Percentiles rank a stretch among this genome's conserved stretches.
phyloP scores from a whole-genome alignment of 768 basidiomycete species.

The Podaxis sp. region DNA sequence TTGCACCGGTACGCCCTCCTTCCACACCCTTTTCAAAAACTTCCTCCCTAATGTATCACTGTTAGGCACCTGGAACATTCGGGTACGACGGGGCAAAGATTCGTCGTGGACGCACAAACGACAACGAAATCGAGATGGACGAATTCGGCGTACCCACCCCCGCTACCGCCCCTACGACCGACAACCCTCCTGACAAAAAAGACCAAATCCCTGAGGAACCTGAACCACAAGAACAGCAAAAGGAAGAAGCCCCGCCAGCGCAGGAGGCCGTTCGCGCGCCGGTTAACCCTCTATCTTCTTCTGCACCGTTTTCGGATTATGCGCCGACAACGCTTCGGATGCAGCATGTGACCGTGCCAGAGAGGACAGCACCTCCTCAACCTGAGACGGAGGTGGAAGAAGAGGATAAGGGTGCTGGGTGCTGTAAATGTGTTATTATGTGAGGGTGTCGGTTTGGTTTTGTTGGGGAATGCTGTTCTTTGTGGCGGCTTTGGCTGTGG shows the following conservation, averaged over 20 bases:
- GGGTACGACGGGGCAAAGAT: conserved; percentile 76
- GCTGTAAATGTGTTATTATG: conserved; percentile 87
- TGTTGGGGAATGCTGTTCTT: too few relatives aligned
- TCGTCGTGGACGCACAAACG: conserved; percentile 43
- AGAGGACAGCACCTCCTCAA: not conserved
- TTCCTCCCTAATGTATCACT: conserved; percentile 1
- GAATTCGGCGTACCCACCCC: conserved; percentile 55
- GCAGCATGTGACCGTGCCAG: not conserved
- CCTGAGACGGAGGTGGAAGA: conserved; percentile 39
- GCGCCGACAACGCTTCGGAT: conserved; percentile 27
- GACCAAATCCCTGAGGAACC: conserved; percentile 15
- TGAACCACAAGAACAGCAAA: conserved; percentile 21
- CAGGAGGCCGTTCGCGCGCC: conserved; percentile 32
- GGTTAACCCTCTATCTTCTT: conserved; percentile 46
- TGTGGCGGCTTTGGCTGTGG: not conserved
- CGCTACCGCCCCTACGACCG: not conserved
- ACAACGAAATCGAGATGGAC: conserved; percentile 56
- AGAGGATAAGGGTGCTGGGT: conserved; percentile 54
- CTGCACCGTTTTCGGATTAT: conserved; percentile 68
- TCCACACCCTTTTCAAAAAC: conserved; percentile 1
- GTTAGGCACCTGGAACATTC: conserved; percentile 85
- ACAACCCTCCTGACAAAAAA: not conserved
- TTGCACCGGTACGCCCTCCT: conserved; percentile 57
- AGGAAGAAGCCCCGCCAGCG: conserved; percentile 22
- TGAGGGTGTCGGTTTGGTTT: conserved; percentile 37